Conservation (phyloP, 2,329 filamentous ascomycete species). For the Lizonia empirigonia region DNA sequence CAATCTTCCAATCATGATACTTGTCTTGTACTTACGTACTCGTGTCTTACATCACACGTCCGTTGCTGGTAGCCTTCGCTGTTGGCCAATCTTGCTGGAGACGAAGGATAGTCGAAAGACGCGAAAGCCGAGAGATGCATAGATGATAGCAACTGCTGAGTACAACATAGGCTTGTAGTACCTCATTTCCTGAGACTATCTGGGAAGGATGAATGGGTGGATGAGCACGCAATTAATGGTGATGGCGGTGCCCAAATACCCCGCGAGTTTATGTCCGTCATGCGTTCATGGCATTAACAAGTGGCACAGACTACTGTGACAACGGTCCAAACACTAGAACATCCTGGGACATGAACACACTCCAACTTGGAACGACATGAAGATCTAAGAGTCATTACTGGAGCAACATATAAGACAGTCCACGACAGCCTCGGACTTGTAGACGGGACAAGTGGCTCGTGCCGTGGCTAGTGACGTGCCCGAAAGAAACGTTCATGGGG, state of each 20-base stretch:
- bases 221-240: background rate
- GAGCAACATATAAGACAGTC: background rate
- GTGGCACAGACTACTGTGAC: background rate
- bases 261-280: constrained; percentile 3
- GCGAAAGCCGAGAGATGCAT: constrained; percentile 27
- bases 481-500: constrained; percentile 33
- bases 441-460: constrained; percentile 19
- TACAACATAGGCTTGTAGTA: constrained; percentile 27
- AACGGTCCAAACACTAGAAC: background rate
- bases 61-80: background rate
- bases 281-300: constrained; percentile 13
- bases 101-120: constrained; percentile 20
- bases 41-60: background rate
- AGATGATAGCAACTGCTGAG: constrained; percentile 22
- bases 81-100: constrained; percentile 11
- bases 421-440: constrained; percentile 1
- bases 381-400: background rate
- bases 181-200: constrained; percentile 13
- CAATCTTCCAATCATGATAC: too few relatives aligned
- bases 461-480: constrained; percentile 33
- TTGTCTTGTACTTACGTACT: background rate
- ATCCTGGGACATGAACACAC: background rate
- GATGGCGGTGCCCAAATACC: background rate
- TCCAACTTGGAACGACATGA: background rate
- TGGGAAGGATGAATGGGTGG: too few relatives aligned